phyloP scores from a whole-genome alignment of 495 filamentous ascomycete genomes.

The Aspergillus haitiensis region DNA sequence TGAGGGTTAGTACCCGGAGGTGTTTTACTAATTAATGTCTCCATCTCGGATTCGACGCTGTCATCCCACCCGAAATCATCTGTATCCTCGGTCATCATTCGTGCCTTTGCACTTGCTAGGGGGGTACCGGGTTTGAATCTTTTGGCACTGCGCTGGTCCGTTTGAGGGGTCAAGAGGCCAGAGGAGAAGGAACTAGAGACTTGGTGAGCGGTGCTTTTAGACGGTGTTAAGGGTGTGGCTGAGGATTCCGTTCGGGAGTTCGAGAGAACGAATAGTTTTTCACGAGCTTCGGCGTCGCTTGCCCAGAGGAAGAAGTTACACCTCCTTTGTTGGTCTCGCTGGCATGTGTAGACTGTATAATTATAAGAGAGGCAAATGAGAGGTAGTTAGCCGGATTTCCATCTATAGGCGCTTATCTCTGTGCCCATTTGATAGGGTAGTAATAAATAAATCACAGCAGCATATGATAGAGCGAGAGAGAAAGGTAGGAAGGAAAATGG shows the following conservation, averaged over 20 bases:
- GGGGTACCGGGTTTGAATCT: slow-evolving; percentile 30
- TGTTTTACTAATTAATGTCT: background rate
- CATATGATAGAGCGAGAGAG: background rate
- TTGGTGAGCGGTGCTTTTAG: slow-evolving; percentile 15
- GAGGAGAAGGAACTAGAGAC: background rate
- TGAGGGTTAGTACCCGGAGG: slow-evolving; percentile 1
- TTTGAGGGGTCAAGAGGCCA: slow-evolving; percentile 42
- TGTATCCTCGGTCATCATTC: slow-evolving; percentile 45
- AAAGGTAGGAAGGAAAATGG: background rate
- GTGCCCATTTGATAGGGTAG: no score
- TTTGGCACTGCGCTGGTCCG: slow-evolving; percentile 25
- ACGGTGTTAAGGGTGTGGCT: slow-evolving; percentile 26
- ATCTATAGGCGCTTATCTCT: slow-evolving; percentile 3
- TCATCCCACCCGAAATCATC: slow-evolving; percentile 50
- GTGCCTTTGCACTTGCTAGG: slow-evolving; percentile 36
- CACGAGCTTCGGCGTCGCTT: slow-evolving; percentile 58
- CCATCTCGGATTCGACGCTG: slow-evolving; percentile 8
- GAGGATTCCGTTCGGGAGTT: slow-evolving; percentile 51
- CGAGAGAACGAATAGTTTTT: slow-evolving; percentile 50
- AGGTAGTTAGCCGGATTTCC: slow-evolving; percentile 2
- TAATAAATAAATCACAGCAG: no score
- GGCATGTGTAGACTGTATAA: slow-evolving; percentile 62
- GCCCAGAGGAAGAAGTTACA: slow-evolving; percentile 76
- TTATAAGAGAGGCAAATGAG: background rate
- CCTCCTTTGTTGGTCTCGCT: slow-evolving; percentile 46